A percentile compares a stretch with the other conserved stretches of the same genome.
These are phyloP conservation scores for Neurospora cerealis DNA, from an alignment of 495 filamentous ascomycete genomes.

Conservation along the genomic window DNA sequence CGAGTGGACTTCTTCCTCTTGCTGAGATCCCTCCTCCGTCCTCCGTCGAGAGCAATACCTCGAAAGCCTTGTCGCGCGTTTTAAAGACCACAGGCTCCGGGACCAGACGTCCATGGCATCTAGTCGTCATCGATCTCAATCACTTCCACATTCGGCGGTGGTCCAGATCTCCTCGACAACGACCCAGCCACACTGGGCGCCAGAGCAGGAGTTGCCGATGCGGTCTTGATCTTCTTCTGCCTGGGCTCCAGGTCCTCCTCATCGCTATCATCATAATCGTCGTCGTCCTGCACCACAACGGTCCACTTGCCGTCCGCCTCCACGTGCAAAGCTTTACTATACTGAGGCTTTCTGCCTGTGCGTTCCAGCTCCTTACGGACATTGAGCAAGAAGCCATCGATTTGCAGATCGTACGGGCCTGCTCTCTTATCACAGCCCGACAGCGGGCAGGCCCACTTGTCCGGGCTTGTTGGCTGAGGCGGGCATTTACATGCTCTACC, in stretches of 20 bases:
- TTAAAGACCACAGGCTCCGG: background rate
- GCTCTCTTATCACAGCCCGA: conserved; percentile 53
- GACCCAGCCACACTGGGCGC: background rate
- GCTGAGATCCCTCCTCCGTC: background rate
- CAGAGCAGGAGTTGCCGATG: background rate
- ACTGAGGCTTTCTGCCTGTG: conserved; percentile 23
- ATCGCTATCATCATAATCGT: conserved; percentile 15
- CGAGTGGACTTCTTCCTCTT: background rate
- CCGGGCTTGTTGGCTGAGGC: conserved; percentile 45
- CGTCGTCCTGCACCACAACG: conserved; percentile 23
- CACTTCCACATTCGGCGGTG: conserved; percentile 9
- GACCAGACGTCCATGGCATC: background rate
- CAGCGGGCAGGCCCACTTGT: conserved; percentile 76
- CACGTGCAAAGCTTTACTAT: conserved; percentile 49
- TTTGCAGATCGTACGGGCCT: conserved; percentile 53
- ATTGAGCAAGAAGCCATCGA: conserved; percentile 60
- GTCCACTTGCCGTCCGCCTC: conserved; percentile 51
- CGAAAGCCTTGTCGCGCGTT: background rate
- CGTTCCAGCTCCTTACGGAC: conserved; percentile 42
- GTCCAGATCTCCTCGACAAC: background rate
- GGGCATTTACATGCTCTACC: conserved; percentile 20
- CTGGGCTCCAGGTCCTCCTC: background rate
- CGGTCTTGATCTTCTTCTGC: background rate
- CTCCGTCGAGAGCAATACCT: background rate
- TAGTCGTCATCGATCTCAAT: conserved; percentile 12